Conservation (phyloP, 2,329 filamentous ascomycete species). For the Scytalidium lignicola region DNA sequence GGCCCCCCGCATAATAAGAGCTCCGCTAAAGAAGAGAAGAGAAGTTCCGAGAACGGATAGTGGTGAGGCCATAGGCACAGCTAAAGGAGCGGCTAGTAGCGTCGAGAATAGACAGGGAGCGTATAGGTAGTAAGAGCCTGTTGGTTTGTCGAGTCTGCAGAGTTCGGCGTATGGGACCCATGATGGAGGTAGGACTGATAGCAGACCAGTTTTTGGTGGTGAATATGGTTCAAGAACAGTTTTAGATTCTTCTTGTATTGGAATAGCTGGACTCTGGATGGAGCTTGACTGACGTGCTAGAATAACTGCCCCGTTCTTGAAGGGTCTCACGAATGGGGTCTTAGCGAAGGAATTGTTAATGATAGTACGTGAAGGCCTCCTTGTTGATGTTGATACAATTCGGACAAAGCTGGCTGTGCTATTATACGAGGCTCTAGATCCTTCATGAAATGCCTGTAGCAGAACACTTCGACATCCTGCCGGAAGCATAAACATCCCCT, state of each 20-base stretch:
- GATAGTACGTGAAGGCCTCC: neutral
- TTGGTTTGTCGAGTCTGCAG: slow-evolving; percentile 73
- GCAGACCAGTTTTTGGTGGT: slow-evolving; percentile 65
- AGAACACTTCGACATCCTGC: slow-evolving; percentile 7
- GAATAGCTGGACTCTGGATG: neutral
- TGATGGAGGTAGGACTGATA: slow-evolving; percentile 63
- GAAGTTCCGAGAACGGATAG: slow-evolving; percentile 58
- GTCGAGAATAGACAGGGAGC: slow-evolving; percentile 84
- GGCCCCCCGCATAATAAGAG: slow-evolving; percentile 80
- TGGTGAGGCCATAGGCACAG: slow-evolving; percentile 54
- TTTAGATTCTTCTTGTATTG: neutral
- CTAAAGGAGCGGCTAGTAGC: slow-evolving; percentile 69
- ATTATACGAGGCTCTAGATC: neutral
- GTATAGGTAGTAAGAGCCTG: slow-evolving; percentile 79
- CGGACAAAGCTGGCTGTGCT: neutral
- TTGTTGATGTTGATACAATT: neutral
- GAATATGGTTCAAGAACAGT: slow-evolving; percentile 38
- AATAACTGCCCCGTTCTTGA: neutral
- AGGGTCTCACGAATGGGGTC: neutral
- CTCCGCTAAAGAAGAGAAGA: slow-evolving; percentile 68
- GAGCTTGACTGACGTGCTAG: neutral
- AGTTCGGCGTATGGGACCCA: slow-evolving; percentile 80
- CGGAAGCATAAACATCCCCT: slow-evolving; percentile 7
- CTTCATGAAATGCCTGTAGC: neutral
- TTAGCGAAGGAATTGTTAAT: neutral